phyloP scores from a whole-genome alignment of 768 basidiomycete species.

The Fomitopsis pulvina region DNA sequence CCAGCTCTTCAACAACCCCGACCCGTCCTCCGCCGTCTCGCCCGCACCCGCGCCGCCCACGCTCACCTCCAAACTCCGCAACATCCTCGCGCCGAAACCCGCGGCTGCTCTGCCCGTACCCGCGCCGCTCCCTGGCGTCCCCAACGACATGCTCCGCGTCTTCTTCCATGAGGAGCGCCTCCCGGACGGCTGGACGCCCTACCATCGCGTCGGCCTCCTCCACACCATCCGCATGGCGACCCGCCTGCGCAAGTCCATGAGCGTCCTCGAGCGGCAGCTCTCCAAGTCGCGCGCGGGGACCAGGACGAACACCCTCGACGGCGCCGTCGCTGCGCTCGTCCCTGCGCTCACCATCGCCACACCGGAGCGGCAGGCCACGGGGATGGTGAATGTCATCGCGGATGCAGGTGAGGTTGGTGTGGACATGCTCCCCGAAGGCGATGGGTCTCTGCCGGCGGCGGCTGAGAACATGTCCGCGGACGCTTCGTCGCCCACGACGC shows the following conservation, averaged over 20 bases:
- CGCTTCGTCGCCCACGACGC: background rate
- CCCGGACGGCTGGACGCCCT: constrained; percentile 32
- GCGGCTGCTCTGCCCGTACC: background rate
- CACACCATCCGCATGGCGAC: constrained; percentile 25
- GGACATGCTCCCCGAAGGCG: background rate
- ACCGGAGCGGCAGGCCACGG: background rate
- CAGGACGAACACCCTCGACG: background rate
- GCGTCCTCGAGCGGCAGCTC: background rate
- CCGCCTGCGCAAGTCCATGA: constrained; percentile 20
- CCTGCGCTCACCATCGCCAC: constrained; percentile 2
- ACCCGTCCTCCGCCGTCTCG: constrained; percentile 5
- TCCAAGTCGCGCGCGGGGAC: background rate
- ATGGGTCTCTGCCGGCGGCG: background rate
- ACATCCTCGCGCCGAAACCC: background rate
- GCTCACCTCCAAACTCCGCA: background rate
- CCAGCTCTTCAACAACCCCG: constrained; percentile 41
- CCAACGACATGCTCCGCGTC: constrained; percentile 36
- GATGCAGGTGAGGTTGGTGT: background rate
- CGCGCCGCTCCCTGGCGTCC: constrained; percentile 27
- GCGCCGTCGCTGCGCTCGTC: background rate
- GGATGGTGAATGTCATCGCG: too few relatives aligned
- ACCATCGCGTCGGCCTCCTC: constrained; percentile 24
- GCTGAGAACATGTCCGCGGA: background rate
- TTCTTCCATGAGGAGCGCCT: constrained; percentile 51
- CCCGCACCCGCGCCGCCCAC: background rate